Evolutionary conservation across 257 asterid species (phyloP).

Genomic region (Thymus quinquecostatus): DNA sequence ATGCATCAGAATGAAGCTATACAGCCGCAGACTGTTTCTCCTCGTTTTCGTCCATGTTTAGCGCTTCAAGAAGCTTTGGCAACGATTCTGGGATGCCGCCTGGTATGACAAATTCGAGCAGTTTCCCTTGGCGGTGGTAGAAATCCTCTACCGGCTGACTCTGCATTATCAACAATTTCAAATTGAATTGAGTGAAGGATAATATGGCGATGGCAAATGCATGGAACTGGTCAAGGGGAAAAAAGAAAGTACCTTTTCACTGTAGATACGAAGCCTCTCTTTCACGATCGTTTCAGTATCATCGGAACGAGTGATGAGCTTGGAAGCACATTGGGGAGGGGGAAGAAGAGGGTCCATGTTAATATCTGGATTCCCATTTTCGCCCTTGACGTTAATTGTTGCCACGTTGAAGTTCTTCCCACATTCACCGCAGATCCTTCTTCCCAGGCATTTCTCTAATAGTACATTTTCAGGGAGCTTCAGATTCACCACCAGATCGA

Average conservation of each 20-base stretch:
- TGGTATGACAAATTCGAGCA: constrained; percentile 82
- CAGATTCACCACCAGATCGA: constrained; percentile 93
- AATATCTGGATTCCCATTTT: constrained; percentile 86
- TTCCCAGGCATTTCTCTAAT: constrained; percentile 91
- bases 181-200: background rate
- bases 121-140: constrained; percentile 66
- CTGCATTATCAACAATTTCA: constrained; percentile 45
- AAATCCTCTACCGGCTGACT: constrained; percentile 92
- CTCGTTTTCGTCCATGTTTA: constrained; percentile 81
- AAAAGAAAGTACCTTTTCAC: constrained; percentile 69
- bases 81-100: constrained; percentile 93
- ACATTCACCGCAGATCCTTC: constrained; percentile 89
- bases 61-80: constrained; percentile 90
- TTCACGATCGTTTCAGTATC: constrained; percentile 83
- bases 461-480: constrained; percentile 92
- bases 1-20: constrained; percentile 41
- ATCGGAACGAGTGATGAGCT: constrained; percentile 92
- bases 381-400: constrained; percentile 71
- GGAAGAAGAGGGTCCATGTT: constrained; percentile 91
- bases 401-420: constrained; percentile 97
- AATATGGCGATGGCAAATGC: background rate
- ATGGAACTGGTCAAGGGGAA: constrained; percentile 8
- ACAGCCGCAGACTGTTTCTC: constrained; percentile 70
- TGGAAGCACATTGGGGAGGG: constrained; percentile 75
- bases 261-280: constrained; percentile 78